Evolutionary conservation across 805 yeast genomes (phyloP).

Genomic region (Diddensiella transvaalensis): DNA sequence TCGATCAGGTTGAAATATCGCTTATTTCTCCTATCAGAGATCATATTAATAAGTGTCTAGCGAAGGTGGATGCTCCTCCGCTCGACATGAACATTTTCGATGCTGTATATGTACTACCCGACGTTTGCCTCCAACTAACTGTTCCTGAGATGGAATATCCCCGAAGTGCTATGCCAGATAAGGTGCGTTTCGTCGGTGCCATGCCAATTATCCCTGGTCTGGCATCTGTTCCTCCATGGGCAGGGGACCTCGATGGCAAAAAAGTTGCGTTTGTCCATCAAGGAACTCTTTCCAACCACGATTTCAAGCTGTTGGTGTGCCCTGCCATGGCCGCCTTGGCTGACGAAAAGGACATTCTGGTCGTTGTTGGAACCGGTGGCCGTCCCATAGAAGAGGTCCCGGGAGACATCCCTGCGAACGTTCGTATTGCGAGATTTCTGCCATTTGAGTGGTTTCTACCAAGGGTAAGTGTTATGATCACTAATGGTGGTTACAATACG

Average conservation of each 20-base stretch:
- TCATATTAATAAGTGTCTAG: neutral
- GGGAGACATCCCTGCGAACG: neutral
- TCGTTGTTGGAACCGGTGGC: neutral
- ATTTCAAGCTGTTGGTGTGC: slow-evolving; percentile 1
- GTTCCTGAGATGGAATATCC: slow-evolving; percentile 6
- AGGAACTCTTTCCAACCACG: slow-evolving; percentile 5
- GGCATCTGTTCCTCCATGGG: slow-evolving; percentile 5
- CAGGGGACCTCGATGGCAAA: neutral
- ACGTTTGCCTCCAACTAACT: neutral
- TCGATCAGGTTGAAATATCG: neutral
- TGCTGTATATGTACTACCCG: neutral
- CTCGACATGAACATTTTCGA: neutral
- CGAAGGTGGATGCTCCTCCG: neutral
- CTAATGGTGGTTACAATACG: slow-evolving; percentile 5
- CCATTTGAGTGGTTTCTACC: slow-evolving; percentile 10
- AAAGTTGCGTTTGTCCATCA: slow-evolving; percentile 3
- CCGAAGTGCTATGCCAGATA: slow-evolving; percentile 3
- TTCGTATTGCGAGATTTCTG: neutral
- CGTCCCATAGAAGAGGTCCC: neutral
- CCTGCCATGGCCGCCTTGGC: slow-evolving; percentile 2
- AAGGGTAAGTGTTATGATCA: slow-evolving; percentile 3
- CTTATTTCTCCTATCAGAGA: slow-evolving; percentile 1
- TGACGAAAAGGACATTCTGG: neutral
- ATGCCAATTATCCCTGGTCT: slow-evolving; percentile 5
- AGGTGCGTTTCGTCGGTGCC: slow-evolving; percentile 3